These are phyloP conservation scores for Aspergillus egyptiacus DNA, from an alignment of 495 filamentous ascomycete genomes.

Conservation along the genomic window DNA sequence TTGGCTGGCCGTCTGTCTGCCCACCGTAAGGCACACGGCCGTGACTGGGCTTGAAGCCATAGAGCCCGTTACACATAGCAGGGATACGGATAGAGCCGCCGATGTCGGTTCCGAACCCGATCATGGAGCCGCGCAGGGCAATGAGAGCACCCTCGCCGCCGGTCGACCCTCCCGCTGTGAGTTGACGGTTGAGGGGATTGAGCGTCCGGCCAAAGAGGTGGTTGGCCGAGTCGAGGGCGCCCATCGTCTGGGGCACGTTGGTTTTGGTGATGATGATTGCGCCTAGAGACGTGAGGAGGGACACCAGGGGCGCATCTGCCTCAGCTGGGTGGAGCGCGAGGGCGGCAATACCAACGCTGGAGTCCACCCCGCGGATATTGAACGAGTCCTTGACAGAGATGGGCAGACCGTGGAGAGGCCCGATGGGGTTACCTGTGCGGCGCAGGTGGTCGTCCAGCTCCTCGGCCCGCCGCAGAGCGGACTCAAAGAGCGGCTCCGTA, in stretches of 20 bases:
- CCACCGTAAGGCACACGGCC: slow-evolving; percentile 52
- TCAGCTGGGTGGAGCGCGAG: slow-evolving; percentile 46
- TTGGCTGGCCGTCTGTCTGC: slow-evolving; percentile 38
- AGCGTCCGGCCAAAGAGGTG: slow-evolving; percentile 53
- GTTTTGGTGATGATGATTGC: slow-evolving; percentile 63
- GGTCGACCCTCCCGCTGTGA: slow-evolving; percentile 55
- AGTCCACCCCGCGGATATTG: slow-evolving; percentile 51
- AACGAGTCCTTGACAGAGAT: slow-evolving; percentile 64
- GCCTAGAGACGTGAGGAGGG: slow-evolving; percentile 36
- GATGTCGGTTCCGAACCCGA: slow-evolving; percentile 64
- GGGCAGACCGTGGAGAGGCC: slow-evolving; percentile 64
- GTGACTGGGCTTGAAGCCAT: slow-evolving; percentile 52
- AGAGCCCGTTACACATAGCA: slow-evolving; percentile 53
- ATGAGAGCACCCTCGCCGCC: slow-evolving; percentile 64
- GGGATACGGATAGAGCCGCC: slow-evolving; percentile 60
- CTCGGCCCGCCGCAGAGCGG: slow-evolving; percentile 52
- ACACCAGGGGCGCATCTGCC: slow-evolving; percentile 36
- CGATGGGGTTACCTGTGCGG: slow-evolving; percentile 43
- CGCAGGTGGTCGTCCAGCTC: slow-evolving; percentile 51
- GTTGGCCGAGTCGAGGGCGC: slow-evolving; percentile 34
- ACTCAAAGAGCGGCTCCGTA: slow-evolving; percentile 59
- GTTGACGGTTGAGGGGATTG: slow-evolving; percentile 55
- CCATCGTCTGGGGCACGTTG: slow-evolving; percentile 54
- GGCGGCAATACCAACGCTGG: slow-evolving; percentile 53
- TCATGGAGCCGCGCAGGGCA: slow-evolving; percentile 53